Percentiles rank a stretch among this genome's conserved stretches.
Evolutionary conservation across 2,329 filamentous ascomycete species (phyloP).

Genomic region (Cytospora mali): DNA sequence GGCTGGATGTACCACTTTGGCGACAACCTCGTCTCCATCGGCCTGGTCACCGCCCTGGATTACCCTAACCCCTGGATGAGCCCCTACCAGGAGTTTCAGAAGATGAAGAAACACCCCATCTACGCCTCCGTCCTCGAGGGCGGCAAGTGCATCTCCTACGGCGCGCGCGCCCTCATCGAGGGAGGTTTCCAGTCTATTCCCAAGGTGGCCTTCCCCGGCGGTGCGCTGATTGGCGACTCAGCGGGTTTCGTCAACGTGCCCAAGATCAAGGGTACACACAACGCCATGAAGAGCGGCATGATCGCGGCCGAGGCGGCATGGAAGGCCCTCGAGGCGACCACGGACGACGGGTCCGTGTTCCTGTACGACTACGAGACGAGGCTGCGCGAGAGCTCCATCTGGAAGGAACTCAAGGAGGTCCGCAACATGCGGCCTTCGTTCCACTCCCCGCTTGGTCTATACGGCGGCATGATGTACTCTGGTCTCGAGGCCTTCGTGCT

Average conservation of each 20-base stretch:
- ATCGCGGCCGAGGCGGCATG: constrained; percentile 90
- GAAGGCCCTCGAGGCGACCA: constrained; percentile 63
- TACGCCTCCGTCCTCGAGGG: constrained; percentile 87
- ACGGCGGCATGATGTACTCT: constrained; percentile 89
- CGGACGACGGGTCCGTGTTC: constrained; percentile 74
- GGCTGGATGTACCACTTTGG: constrained; percentile 99
- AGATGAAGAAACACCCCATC: constrained; percentile 96
- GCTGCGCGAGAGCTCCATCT: constrained; percentile 83
- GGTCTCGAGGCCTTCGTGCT: constrained; percentile 88
- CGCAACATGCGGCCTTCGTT: constrained; percentile 98
- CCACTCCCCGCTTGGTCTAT: constrained; percentile 82
- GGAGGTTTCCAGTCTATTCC: constrained; percentile 98
- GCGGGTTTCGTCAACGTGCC: constrained; percentile 97
- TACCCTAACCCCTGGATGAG: constrained; percentile 97
- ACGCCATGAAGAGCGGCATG: constrained; percentile 97
- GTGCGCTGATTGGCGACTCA: constrained; percentile 92
- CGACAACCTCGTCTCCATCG: constrained; percentile 91
- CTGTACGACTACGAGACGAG: constrained; percentile 92
- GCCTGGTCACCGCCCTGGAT: constrained; percentile 89
- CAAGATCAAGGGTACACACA: constrained; percentile 98
- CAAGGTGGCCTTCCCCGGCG: constrained; percentile 94
- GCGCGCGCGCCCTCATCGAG: constrained; percentile 86
- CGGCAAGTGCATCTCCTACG: constrained; percentile 97
- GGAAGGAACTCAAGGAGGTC: constrained; percentile 92
- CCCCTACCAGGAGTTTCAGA: constrained; percentile 95